phyloP scores from a whole-genome alignment of 1,139 yeast species.

The Torulaspora pretoriensis region DNA sequence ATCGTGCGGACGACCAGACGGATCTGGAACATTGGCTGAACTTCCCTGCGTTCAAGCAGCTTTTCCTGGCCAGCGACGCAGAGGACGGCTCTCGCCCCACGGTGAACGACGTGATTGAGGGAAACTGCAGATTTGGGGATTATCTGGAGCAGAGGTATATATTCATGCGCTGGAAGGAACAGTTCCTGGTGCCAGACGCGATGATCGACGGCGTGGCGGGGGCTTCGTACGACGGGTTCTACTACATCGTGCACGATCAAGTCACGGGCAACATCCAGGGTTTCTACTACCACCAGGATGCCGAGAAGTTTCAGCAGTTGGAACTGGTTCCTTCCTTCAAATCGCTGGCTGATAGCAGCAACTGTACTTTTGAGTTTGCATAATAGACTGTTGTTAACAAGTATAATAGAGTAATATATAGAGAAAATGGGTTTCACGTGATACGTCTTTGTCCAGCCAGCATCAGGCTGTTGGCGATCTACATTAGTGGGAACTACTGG shows the following conservation, averaged over 20 bases:
- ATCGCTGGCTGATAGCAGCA: constrained; percentile 16
- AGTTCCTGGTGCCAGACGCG: constrained; percentile 78
- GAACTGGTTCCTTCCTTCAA: constrained; percentile 47
- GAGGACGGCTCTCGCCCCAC: constrained; percentile 18
- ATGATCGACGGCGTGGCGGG: constrained; percentile 62
- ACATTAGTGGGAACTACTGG: background rate
- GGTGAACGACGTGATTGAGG: constrained; percentile 18
- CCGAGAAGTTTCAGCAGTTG: constrained; percentile 72
- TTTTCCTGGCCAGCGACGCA: constrained; percentile 28
- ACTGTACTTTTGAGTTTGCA: constrained; percentile 29
- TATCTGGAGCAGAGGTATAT: constrained; percentile 47
- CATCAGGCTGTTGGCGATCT: background rate
- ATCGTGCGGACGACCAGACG: constrained; percentile 49
- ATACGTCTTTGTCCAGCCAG: background rate
- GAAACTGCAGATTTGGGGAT: constrained; percentile 30
- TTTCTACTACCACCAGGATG: constrained; percentile 70
- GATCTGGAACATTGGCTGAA: constrained; percentile 87
- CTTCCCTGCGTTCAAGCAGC: constrained; percentile 46
- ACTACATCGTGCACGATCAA: constrained; percentile 80
- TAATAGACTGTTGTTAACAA: constrained; percentile 5
- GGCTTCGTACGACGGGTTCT: constrained; percentile 90
- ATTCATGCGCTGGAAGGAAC: constrained; percentile 95
- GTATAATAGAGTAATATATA: background rate
- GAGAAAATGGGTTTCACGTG: constrained; percentile 2
- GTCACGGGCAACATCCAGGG: constrained; percentile 73